Evolutionary conservation across 352 stramenopile genomes (phyloP), one percentile per base, ranked within the genome.

Genomic region (Phytophthora chlamydospora): DNA sequence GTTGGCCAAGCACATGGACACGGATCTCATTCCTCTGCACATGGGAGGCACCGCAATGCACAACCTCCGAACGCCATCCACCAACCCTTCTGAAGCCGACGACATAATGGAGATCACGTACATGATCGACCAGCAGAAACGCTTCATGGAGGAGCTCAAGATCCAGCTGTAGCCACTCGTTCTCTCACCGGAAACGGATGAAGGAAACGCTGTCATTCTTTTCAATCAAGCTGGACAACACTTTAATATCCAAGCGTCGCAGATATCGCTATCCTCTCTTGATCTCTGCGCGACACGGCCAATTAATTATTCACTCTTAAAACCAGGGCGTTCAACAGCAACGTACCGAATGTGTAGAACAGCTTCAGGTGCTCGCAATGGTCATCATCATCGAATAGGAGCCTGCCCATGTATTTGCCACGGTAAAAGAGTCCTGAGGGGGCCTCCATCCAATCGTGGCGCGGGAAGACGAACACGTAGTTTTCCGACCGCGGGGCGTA

Each of bases 341-440:
- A 81, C 83, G 27, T 73, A 92, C 83, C 83, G 42, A 92, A 90
- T 12, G 73, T 90, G 66, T 92, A 92, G 42, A 88, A 80, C 34
- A 80, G 71, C 58, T 90, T 88, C 51, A 90, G 75, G 44, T 90
- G 81, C 58, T 90, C 79, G 16, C 62, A 40, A 7, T 78, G 70
- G 62, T 92, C 83, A 53, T 92, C 83, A 49, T 92, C 83, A 17
- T 79, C 56, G 58, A 92, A 89, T 12, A 74, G 63, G 58, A 92
- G 90, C 52, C 85, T 82, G 32, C 80, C 83, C 71, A 89, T 88
- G 70, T 97, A 97, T 55, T 87, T 91, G 12, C 89, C 89, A 32
- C 89, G 82, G 58, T 93, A 96, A 58, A 97, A 92, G 56, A 97
- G 83, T 5, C 89, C 88, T 2, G 80, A 85, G 1, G 89, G 89